Conservation (phyloP, 345 rosid species). For the Camelina laxa region DNA sequence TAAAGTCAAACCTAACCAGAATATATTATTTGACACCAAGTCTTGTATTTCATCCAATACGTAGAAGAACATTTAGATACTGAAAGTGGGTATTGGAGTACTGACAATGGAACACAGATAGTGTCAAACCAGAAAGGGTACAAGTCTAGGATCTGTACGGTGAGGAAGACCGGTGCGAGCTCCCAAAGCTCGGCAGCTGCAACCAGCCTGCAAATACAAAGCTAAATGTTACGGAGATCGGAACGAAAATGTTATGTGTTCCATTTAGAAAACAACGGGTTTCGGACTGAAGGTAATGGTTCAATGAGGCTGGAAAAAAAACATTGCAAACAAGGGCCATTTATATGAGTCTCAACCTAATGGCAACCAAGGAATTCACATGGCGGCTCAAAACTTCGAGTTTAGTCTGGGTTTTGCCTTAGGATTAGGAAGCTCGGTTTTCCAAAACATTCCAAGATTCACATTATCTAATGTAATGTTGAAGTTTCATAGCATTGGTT, state of each 20-base stretch:
- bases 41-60: slow-evolving; percentile 8
- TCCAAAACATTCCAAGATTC: not conserved
- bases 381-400: not conserved
- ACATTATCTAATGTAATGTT: slow-evolving; percentile 4
- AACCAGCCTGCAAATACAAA: slow-evolving; percentile 66
- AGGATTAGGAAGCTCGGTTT: not conserved
- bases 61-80: slow-evolving; percentile 12
- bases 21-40: slow-evolving; percentile 22
- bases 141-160: slow-evolving; percentile 59
- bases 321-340: not conserved
- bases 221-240: not conserved
- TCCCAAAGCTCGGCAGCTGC: slow-evolving; percentile 76
- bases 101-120: slow-evolving; percentile 29
- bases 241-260: not conserved
- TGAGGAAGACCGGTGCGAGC: slow-evolving; percentile 80
- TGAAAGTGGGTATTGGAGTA: slow-evolving; percentile 30
- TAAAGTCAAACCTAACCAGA: slow-evolving; percentile 29
- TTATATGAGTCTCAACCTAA: slow-evolving; percentile 7
- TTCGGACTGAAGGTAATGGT: not conserved
- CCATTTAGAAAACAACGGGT: not conserved
- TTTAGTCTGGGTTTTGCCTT: not conserved
- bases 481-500: slow-evolving; percentile 6
- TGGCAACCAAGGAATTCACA: slow-evolving; percentile 1
- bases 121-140: slow-evolving; percentile 49
- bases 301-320: not conserved